Base-by-base conservation (phyloP, 352 stramenopile genomes). In the Pelagophyceae sp. region DNA sequence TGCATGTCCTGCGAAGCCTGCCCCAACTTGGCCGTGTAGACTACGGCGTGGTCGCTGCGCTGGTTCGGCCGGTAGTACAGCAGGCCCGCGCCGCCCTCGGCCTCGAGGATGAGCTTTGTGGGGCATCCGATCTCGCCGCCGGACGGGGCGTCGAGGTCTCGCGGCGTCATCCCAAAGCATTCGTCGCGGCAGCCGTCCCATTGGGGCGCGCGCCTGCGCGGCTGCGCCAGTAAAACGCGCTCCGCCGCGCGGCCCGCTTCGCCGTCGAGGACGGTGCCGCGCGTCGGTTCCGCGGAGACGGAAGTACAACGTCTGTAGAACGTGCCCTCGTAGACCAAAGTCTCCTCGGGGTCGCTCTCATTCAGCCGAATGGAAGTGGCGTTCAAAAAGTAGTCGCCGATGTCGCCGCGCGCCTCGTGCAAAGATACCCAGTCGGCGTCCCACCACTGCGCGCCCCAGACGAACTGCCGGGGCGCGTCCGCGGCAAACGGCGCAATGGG, bases 151-250 rank as follows among this genome's bases (percentile, higher is more conserved):
- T 77, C 25, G n/a, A 87, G 67, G 75, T 86, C 82, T n/a, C 64
- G 77, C 33, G 87, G 33, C 17, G 25, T 11, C 2, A 58, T 83
- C 1, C 80, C 83, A 75, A 97, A 92, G n/a, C 78, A 75, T 5
- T 90, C 84, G 76, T 98, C 88, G 25, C 92, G 85, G 83, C 95
- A 98, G 27, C 94, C 94, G 80, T 98, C 95, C 94, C 94, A 98
- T 0, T 94, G 94, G 15, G 91, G 91, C 0, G 91, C 90, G 81
- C 96, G 91, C 0, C 90, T 82, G 69, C 93, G 78, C 17, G 94
- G 92, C 82, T 98, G 91, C 11, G 81, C 70, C 27, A 98, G 87
- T n/a, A 96, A 86, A 35, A 97, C 86, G 0, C 78, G 83, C 29
- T 81, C 76, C 17, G 87, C 86, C 1, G 65, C 81, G 20, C 87